phyloP scores from a whole-genome alignment of 2,329 filamentous ascomycete species.

The Colletotrichum limetticola region DNA sequence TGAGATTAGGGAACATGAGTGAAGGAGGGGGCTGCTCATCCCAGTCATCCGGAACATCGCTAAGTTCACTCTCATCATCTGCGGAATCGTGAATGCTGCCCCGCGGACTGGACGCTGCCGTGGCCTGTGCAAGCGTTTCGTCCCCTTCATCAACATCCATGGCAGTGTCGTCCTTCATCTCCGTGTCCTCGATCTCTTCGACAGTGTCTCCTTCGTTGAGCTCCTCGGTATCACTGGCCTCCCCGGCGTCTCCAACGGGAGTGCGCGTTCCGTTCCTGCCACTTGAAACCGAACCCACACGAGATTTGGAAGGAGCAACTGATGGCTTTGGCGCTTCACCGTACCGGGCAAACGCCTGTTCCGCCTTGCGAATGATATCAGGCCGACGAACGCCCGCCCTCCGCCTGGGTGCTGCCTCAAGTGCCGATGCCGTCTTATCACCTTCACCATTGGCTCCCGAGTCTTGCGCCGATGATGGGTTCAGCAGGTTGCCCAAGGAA shows the following conservation, averaged over 20 bases:
- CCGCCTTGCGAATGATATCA: slow-evolving; percentile 71
- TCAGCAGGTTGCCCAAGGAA: slow-evolving; percentile 54
- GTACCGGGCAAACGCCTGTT: slow-evolving; percentile 64
- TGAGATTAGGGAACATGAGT: slow-evolving; percentile 63
- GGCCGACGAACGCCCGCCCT: slow-evolving; percentile 61
- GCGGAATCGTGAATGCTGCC: slow-evolving; percentile 73
- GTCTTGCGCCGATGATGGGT: slow-evolving; percentile 53
- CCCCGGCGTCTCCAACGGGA: slow-evolving; percentile 45
- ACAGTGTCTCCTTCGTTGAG: slow-evolving; percentile 53
- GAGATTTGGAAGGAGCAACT: slow-evolving; percentile 52
- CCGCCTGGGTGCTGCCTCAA: slow-evolving; percentile 52
- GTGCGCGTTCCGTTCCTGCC: slow-evolving; percentile 56
- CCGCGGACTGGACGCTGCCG: slow-evolving; percentile 59
- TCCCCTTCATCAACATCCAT: slow-evolving; percentile 36
- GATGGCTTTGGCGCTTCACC: slow-evolving; percentile 60
- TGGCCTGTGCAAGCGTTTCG: slow-evolving; percentile 41
- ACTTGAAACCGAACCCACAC: slow-evolving; percentile 63
- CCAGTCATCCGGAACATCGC: slow-evolving; percentile 69
- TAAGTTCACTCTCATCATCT: slow-evolving; percentile 77
- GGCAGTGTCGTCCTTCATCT: slow-evolving; percentile 39
- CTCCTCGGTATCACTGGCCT: slow-evolving; percentile 50
- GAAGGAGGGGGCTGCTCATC: slow-evolving; percentile 66
- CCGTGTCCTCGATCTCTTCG: slow-evolving; percentile 28
- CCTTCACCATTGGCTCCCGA: slow-evolving; percentile 52
- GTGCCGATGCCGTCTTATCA: slow-evolving; percentile 46